Evolutionary conservation across 2,329 filamentous ascomycete genomes (phyloP), one percentile per base, ranked within the genome.

Genomic region (Thielaviopsis euricoi): DNA sequence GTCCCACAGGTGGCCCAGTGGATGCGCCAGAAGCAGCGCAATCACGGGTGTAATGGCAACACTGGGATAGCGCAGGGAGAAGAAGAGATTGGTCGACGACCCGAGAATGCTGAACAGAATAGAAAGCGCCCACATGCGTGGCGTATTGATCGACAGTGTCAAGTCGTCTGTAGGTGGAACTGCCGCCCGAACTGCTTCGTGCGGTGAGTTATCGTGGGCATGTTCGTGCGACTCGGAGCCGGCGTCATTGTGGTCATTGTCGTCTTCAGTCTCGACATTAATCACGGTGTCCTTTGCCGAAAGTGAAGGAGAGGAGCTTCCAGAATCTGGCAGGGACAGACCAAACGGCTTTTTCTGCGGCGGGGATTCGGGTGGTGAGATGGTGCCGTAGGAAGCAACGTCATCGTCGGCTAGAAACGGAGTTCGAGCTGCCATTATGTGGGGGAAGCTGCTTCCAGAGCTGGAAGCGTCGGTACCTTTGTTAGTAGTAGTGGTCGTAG

Each of bases 41-140:
- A 95, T 94, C 63, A 95, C 86, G 46, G 88, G 88, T 22, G 87
- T 91, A 66, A 94, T 91, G 61, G 86, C 86, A 68, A 94, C 87
- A 69, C 88, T 93, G 26, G 89, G 89, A 75, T 93, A 94, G 78
- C 89, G 80, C 67, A 94, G 74, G 40, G 87, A 90, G 74, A 94
- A 95, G 73, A 94, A 93, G 48, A 94, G 73, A 69, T 93, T 93
- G 40, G 86, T 89, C 1, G 86, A 86, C 52, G 87, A 91, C 61
- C 88, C 88, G 46, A 89, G 78, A 43, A 93, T 76, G 9, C 87
- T 84, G 68, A 93, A 93, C 10, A 93, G 67, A 40, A 87, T 76
- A n/a, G 87, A 89, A 19, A 93, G 70, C 33, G 76, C 76, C 88
- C 87, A 93, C 87, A 93, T 93, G 57, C 88, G 86, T 43, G 87